A percentile compares a stretch with the other conserved stretches of the same genome.
Evolutionary conservation across 805 yeast genomes (phyloP).

Genomic region (Metschnikowia baotianmanensis): DNA sequence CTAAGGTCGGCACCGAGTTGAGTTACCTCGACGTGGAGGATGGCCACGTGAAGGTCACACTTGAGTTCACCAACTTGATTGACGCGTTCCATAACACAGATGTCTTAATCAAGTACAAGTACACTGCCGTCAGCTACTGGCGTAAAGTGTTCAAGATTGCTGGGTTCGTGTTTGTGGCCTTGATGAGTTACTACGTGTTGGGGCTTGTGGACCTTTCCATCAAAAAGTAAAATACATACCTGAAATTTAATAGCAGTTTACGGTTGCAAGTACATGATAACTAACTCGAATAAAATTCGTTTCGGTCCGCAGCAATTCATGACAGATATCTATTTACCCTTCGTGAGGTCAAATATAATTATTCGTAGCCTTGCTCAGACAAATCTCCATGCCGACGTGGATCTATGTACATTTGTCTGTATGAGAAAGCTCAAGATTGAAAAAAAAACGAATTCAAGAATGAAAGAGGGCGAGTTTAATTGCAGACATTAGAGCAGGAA

Average conservation of each 20-base stretch:
- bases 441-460: too few relatives aligned
- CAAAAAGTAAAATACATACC: conserved; percentile 6
- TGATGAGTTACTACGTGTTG: conserved; percentile 51
- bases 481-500: too few relatives aligned
- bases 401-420: too few relatives aligned
- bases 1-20: conserved; percentile 35
- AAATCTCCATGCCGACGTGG: too few relatives aligned
- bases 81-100: conserved; percentile 63
- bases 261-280: not conserved
- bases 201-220: conserved; percentile 35
- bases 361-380: too few relatives aligned
- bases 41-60: conserved; percentile 75
- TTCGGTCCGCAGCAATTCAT: too few relatives aligned
- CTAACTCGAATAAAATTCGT: too few relatives aligned
- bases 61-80: conserved; percentile 58
- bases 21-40: conserved; percentile 70
- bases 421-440: too few relatives aligned
- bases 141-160: conserved; percentile 68
- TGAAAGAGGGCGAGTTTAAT: too few relatives aligned
- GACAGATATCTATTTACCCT: too few relatives aligned
- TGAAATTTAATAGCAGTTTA: too few relatives aligned
- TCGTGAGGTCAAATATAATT: too few relatives aligned
- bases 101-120: conserved; percentile 61
- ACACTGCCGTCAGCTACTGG: conserved; percentile 49
- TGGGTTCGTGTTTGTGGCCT: conserved; percentile 56